Conservation (phyloP, 371 early-diverging fungal species). For the Capniomyces stellatus region DNA sequence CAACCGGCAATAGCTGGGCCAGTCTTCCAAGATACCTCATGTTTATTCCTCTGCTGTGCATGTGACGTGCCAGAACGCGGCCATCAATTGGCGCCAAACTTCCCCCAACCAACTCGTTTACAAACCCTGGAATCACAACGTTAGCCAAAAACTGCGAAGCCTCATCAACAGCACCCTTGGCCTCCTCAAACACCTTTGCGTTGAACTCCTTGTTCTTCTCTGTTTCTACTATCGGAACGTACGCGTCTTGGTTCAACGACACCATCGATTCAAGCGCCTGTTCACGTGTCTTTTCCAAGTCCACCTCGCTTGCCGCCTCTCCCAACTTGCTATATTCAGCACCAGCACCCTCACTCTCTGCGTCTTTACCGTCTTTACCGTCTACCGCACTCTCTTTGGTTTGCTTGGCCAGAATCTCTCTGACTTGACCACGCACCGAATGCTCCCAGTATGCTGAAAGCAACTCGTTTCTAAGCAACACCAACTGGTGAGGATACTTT, state of each 20-base stretch:
- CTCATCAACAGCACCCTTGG: constrained; percentile 33
- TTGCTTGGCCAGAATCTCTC: constrained; percentile 32
- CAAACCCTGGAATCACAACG: constrained; percentile 47
- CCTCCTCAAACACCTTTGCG: constrained; percentile 3
- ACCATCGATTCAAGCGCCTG: background rate
- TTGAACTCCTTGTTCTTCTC: background rate
- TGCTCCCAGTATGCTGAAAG: constrained; percentile 68
- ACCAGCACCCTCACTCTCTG: constrained; percentile 17
- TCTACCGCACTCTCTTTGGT: constrained; percentile 12
- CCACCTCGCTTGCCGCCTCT: background rate
- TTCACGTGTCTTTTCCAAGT: background rate
- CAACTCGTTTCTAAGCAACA: constrained; percentile 73
- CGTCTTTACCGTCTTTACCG: constrained; percentile 22
- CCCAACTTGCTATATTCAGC: constrained; percentile 12
- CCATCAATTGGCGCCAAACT: constrained; percentile 65
- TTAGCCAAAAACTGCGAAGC: constrained; percentile 57
- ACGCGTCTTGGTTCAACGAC: background rate
- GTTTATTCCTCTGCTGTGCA: constrained; percentile 91
- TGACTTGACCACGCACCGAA: constrained; percentile 40
- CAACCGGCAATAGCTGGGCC: constrained; percentile 28
- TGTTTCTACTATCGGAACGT: background rate
- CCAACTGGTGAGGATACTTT: constrained; percentile 79
- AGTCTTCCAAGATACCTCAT: constrained; percentile 85
- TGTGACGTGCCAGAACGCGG: constrained; percentile 50
- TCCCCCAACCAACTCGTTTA: constrained; percentile 53